Conservation (phyloP, 2,329 filamentous ascomycete species). For the Paradendryphiella salina region DNA sequence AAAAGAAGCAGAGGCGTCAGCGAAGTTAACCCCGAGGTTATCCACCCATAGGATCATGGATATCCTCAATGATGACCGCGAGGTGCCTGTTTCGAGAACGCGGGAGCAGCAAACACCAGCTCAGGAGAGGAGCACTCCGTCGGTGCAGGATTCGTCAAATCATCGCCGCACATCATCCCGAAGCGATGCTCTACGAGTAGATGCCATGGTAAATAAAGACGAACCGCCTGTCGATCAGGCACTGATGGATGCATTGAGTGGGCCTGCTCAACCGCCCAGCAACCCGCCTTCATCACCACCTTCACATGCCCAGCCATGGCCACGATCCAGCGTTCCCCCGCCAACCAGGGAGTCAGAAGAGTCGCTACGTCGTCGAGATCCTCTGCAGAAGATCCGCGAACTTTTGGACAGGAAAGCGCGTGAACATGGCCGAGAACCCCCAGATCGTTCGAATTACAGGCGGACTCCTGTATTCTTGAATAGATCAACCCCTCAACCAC, state of each 20-base stretch:
- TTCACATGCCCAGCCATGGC: constrained; percentile 20
- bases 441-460: constrained; percentile 23
- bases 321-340: constrained; percentile 18
- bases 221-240: constrained; percentile 30
- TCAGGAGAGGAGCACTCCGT: constrained; percentile 26
- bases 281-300: constrained; percentile 29
- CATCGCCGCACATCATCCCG: constrained; percentile 28
- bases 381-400: constrained; percentile 32
- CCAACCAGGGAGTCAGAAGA: constrained; percentile 28
- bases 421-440: constrained; percentile 23
- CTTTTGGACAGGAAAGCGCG: constrained; percentile 34
- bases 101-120: constrained; percentile 22
- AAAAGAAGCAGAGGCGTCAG: constrained; percentile 21
- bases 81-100: constrained; percentile 30
- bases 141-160: constrained; percentile 13
- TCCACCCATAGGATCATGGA: constrained; percentile 46
- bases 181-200: constrained; percentile 21
- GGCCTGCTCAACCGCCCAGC: constrained; percentile 16
- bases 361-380: constrained; percentile 30
- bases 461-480: constrained; percentile 5
- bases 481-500: background rate
- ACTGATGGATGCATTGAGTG: constrained; percentile 27
- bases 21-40: constrained; percentile 30
- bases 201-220: constrained; percentile 24
- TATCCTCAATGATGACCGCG: constrained; percentile 43